Conservation (phyloP, 768 basidiomycete species). For the Boletellus emodensis region DNA sequence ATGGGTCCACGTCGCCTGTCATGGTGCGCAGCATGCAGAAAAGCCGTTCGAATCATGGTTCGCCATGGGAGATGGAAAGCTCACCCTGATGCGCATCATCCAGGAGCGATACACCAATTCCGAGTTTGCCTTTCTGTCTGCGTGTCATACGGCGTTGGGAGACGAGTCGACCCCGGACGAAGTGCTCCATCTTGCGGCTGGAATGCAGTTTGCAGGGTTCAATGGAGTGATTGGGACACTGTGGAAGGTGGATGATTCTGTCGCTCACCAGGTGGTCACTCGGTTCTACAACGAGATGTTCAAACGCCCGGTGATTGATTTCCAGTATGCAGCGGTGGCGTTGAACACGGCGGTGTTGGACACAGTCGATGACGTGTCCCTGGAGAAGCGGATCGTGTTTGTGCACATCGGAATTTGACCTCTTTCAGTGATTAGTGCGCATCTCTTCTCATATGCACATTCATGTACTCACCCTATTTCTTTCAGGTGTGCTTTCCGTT, state of each 20-base stretch:
- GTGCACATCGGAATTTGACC: neutral
- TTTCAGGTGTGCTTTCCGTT: no score
- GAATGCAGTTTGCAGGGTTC: neutral
- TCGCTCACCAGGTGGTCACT: neutral
- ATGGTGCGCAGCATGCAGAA: neutral
- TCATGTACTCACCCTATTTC: no score
- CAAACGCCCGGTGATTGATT: neutral
- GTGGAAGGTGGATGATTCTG: neutral
- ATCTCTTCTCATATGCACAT: no score
- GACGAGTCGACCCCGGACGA: neutral
- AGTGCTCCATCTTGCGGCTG: neutral
- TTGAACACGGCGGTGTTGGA: neutral
- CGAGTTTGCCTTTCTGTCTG: neutral
- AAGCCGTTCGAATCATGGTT: neutral
- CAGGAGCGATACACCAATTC: neutral
- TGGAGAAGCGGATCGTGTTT: neutral
- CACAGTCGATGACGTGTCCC: slow-evolving; percentile 1
- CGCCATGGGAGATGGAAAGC: neutral
- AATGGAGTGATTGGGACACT: neutral
- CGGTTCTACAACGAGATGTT: neutral
- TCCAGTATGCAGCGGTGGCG: neutral
- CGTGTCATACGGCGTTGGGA: neutral
- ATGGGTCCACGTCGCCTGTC: neutral
- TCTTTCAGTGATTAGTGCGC: no score
- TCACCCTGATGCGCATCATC: neutral